These are phyloP conservation scores for Coemansia sp. DNA, from an alignment of 192 early-diverging fungal species.

Conservation along the genomic window DNA sequence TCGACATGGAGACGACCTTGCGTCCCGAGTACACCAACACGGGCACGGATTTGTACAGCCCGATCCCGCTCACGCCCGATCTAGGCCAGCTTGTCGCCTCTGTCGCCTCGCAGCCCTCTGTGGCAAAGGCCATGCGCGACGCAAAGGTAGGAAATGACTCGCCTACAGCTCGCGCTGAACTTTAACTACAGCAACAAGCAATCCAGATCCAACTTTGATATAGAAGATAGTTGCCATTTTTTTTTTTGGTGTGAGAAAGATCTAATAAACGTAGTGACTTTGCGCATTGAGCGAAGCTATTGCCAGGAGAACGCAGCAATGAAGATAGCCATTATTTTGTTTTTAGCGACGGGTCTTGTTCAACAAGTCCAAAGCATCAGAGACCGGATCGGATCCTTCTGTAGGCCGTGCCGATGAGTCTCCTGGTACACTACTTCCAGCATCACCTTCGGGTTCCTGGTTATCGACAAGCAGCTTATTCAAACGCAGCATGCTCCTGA, in stretches of 20 bases:
- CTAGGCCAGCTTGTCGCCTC: conserved; percentile 40
- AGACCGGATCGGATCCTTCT: background rate
- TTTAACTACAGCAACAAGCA: conserved; percentile 13
- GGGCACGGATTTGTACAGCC: conserved; percentile 22
- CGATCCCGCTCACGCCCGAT: conserved; percentile 46
- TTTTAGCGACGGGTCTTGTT: conserved; percentile 16
- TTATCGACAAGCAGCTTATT: background rate
- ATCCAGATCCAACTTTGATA: background rate
- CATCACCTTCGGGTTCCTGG: background rate
- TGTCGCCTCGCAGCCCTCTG: conserved; percentile 37
- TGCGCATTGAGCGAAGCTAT: background rate
- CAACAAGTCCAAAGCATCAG: conserved; percentile 16
- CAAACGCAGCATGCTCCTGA: conserved; percentile 15
- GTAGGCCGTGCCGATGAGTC: background rate
- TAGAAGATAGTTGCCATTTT: conserved; percentile 5
- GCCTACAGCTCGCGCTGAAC: conserved; percentile 24
- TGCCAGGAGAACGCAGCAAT: background rate
- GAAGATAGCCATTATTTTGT: background rate
- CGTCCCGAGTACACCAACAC: conserved; percentile 33
- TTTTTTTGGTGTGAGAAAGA: conserved; percentile 1
- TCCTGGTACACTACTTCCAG: background rate
- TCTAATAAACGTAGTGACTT: background rate
- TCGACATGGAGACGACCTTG: conserved; percentile 38
- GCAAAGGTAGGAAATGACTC: conserved; percentile 16
- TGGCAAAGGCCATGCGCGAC: conserved; percentile 36